These are phyloP conservation scores for Austropuccinia psidii DNA, from an alignment of 1,284 basidiomycete species.

Conservation along the genomic window DNA sequence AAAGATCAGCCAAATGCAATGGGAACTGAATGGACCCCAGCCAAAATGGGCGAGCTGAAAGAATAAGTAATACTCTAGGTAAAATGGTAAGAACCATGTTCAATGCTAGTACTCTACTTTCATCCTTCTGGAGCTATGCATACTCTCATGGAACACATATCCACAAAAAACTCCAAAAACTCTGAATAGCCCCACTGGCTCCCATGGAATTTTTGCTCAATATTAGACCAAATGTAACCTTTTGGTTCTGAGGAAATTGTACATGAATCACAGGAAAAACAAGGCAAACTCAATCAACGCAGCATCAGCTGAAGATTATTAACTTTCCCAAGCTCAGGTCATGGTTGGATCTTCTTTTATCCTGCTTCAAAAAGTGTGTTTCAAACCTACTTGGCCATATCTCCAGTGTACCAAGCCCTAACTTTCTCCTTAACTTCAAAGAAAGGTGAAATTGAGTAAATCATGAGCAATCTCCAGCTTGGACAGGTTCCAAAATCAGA, in stretches of 20 bases:
- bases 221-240: not conserved
- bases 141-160: not conserved
- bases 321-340: not conserved
- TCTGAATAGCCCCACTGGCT: not conserved
- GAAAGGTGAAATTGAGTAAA: not conserved
- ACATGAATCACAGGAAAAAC: not conserved
- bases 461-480: not conserved
- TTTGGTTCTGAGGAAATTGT: not conserved
- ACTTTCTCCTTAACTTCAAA: too few species aligned
- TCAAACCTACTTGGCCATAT: not conserved
- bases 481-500: not conserved
- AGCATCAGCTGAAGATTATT: not conserved
- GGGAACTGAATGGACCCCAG: not conserved
- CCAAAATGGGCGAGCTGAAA: not conserved
- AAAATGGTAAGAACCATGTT: not conserved
- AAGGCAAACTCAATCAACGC: not conserved
- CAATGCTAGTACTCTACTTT: not conserved
- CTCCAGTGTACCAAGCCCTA: not conserved
- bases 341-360: constrained; percentile 18
- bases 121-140: not conserved
- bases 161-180: not conserved
- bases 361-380: not conserved
- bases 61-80: not conserved
- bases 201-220: not conserved
- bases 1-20: not conserved